Conservation (phyloP, 1,139 yeast species). For the Pichiaceae sp. region DNA sequence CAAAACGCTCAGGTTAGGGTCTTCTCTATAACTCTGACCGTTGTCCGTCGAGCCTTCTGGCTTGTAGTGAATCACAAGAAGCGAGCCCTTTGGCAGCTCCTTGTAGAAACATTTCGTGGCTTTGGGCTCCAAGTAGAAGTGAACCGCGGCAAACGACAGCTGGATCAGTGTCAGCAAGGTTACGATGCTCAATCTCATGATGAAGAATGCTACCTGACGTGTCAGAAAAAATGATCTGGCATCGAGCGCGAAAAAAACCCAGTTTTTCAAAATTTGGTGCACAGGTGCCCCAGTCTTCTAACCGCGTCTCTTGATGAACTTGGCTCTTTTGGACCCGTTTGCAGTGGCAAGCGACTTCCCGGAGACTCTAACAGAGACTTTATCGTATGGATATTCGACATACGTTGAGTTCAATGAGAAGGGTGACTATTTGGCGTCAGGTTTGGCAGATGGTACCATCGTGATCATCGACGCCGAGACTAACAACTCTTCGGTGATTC, state of each 20-base stretch:
- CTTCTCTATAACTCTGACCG: slow-evolving; percentile 1
- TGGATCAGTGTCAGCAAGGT: background rate
- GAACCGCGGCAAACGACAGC: slow-evolving; percentile 13
- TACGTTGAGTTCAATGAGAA: slow-evolving; percentile 61
- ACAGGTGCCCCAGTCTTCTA: no score
- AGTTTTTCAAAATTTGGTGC: no score
- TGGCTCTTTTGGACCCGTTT: slow-evolving; percentile 85
- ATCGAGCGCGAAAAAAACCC: no score
- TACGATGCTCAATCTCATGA: background rate
- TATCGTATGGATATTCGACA: slow-evolving; percentile 67
- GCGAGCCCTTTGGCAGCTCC: slow-evolving; percentile 34
- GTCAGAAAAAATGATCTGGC: no score
- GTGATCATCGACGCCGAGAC: slow-evolving; percentile 74
- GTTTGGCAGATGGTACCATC: slow-evolving; percentile 71
- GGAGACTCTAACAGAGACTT: slow-evolving; percentile 62
- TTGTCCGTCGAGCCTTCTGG: slow-evolving; percentile 30
- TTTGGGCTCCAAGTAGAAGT: slow-evolving; percentile 31
- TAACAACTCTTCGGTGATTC: slow-evolving; percentile 43
- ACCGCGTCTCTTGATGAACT: slow-evolving; percentile 71
- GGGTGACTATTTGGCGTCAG: slow-evolving; percentile 88
- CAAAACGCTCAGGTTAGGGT: slow-evolving; percentile 3
- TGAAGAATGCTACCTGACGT: background rate
- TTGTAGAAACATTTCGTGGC: slow-evolving; percentile 40
- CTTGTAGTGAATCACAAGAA: slow-evolving; percentile 33
- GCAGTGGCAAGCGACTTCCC: slow-evolving; percentile 92